phyloP scores from a whole-genome alignment of 2,329 filamentous ascomycete genomes.

The Alternaria sp. region DNA sequence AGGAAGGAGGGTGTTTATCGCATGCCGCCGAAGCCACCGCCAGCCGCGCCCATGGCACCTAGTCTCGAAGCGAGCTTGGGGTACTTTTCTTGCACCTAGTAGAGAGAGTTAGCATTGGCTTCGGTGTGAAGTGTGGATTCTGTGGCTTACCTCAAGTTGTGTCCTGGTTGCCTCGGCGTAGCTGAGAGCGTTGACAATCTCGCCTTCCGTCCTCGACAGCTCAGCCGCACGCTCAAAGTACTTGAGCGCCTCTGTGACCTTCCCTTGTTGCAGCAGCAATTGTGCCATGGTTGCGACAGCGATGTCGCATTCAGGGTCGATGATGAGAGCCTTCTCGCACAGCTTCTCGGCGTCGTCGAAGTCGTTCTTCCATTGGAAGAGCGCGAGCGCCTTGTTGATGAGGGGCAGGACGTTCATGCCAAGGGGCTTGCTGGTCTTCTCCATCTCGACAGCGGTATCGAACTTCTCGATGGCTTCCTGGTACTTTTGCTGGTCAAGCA shows the following conservation, averaged over 20 bases:
- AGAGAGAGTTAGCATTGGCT: not conserved
- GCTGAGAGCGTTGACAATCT: slow-evolving; percentile 94
- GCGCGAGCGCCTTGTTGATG: slow-evolving; percentile 96
- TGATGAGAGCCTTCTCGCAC: slow-evolving; percentile 96
- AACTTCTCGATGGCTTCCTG: slow-evolving; percentile 97
- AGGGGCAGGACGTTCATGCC: slow-evolving; percentile 97
- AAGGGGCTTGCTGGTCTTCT: slow-evolving; percentile 90
- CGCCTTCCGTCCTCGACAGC: slow-evolving; percentile 89
- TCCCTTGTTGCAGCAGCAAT: slow-evolving; percentile 94
- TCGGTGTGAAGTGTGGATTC: not conserved
- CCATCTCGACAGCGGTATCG: slow-evolving; percentile 97
- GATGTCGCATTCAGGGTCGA: slow-evolving; percentile 98
- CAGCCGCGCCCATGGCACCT: slow-evolving; percentile 53
- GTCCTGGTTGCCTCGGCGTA: slow-evolving; percentile 97
- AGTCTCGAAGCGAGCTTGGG: slow-evolving; percentile 57
- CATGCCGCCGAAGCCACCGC: slow-evolving; percentile 40
- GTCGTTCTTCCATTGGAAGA: slow-evolving; percentile 99
- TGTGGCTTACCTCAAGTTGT: slow-evolving; percentile 71
- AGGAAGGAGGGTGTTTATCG: slow-evolving; percentile 28
- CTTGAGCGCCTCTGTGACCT: slow-evolving; percentile 90
- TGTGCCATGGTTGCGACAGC: slow-evolving; percentile 99
- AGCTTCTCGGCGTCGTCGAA: slow-evolving; percentile 93
- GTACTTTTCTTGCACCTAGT: slow-evolving; percentile 60
- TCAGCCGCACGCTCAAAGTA: slow-evolving; percentile 98
- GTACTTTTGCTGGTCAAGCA: slow-evolving; percentile 96